phyloP scores from a whole-genome alignment of 106 monocot species.

The Hemerocallis citrina region DNA sequence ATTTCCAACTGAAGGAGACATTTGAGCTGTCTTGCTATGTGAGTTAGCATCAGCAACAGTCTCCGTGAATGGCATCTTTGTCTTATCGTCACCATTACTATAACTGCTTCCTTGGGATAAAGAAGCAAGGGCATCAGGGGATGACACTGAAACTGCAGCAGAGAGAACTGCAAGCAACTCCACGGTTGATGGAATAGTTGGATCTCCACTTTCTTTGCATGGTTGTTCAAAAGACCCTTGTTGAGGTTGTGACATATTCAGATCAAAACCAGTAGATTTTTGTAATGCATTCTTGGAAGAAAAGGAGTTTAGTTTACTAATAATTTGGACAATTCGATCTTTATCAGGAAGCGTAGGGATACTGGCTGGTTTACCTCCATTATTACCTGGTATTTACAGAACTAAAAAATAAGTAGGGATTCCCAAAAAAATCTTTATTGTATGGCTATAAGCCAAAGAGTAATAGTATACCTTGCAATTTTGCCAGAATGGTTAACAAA shows the following conservation, averaged over 20 bases:
- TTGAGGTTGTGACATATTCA: conserved; percentile 60
- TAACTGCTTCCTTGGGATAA: conserved; percentile 23
- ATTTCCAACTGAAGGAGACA: conserved; percentile 5
- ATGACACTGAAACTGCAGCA: conserved; percentile 33
- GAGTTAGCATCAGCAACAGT: conserved; percentile 7
- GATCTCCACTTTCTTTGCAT: conserved; percentile 16
- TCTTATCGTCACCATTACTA: conserved; percentile 12
- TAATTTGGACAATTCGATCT: conserved; percentile 43
- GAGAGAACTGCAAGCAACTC: conserved; percentile 69
- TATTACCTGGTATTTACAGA: conserved; percentile 25
- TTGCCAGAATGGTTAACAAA: conserved; percentile 43
- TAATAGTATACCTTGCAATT: conserved; percentile 57
- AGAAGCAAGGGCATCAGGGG: conserved; percentile 17
- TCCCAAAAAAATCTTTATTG: background rate
- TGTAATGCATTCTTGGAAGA: conserved; percentile 10
- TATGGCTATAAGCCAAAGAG: background rate
- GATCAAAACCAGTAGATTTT: conserved; percentile 46
- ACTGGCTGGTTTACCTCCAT: conserved; percentile 26
- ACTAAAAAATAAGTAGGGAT: background rate
- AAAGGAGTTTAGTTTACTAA: conserved; percentile 44
- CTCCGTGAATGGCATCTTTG: background rate
- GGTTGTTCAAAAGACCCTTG: conserved; percentile 20
- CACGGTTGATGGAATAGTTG: conserved; percentile 34
- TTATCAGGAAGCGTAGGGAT: conserved; percentile 33
- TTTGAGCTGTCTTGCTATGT: background rate